phyloP scores from a whole-genome alignment of 345 rosid genomes.

The Gossypium turneri region DNA sequence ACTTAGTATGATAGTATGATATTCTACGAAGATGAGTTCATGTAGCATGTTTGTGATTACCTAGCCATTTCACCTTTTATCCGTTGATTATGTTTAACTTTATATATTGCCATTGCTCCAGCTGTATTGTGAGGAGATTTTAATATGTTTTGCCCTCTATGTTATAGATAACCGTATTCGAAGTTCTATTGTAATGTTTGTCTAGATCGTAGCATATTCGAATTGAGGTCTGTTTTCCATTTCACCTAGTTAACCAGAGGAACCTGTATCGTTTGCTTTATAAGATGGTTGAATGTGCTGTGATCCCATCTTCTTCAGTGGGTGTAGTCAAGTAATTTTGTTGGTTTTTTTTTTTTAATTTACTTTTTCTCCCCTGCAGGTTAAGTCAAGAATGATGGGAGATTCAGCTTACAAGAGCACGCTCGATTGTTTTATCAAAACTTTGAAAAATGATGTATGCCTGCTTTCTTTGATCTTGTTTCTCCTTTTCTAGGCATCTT shows the following conservation, averaged over 20 bases:
- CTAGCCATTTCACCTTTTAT: background rate
- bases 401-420: constrained; percentile 89
- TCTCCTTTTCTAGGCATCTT: constrained; percentile 9
- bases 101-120: background rate
- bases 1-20: constrained; percentile 13
- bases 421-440: constrained; percentile 86
- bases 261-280: background rate
- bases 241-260: background rate
- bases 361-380: constrained; percentile 39
- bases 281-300: background rate
- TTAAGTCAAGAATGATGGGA: constrained; percentile 99
- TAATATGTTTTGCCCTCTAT: background rate
- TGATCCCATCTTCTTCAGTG: background rate
- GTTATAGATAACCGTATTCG: background rate
- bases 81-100: background rate
- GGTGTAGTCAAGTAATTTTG: constrained; percentile 8
- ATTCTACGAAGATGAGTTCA: background rate
- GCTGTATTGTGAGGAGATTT: background rate
- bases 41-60: background rate
- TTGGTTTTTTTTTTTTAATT: background rate
- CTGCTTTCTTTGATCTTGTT: constrained; percentile 4
- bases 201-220: background rate
- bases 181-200: background rate
- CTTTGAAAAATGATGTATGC: constrained; percentile 79
- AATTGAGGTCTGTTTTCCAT: constrained; percentile 6